Percentiles rank a stretch among this genome's conserved stretches.
Evolutionary conservation across 2,329 filamentous ascomycete species (phyloP).

Genomic region (Mycosphaerella sp.): DNA sequence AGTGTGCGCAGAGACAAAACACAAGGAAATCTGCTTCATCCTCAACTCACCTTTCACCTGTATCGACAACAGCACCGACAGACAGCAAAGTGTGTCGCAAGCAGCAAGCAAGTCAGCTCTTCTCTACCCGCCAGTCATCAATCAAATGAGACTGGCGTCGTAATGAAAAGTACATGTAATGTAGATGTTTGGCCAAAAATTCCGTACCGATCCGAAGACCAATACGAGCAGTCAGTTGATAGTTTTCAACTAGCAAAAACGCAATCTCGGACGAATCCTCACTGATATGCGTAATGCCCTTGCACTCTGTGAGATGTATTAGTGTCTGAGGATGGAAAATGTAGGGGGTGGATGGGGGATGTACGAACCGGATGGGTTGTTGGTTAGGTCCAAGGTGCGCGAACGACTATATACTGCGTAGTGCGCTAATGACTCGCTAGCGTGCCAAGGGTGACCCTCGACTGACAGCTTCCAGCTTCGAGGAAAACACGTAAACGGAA

Average conservation of each 20-base stretch:
- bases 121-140: not conserved
- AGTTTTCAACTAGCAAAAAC: constrained; percentile 92
- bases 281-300: constrained; percentile 76
- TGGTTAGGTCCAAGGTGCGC: not conserved
- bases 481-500: too few species aligned
- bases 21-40: too few species aligned
- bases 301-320: constrained; percentile 59
- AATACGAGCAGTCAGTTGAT: constrained; percentile 67
- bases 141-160: too few species aligned
- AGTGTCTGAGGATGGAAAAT: constrained; percentile 31
- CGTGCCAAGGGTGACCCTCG: not conserved
- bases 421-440: not conserved
- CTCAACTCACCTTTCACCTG: too few species aligned
- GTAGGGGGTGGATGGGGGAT: not conserved
- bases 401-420: too few species aligned
- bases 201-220: constrained; percentile 65
- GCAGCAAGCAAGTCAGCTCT: not conserved
- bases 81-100: not conserved
- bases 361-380: not conserved
- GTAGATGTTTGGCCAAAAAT: constrained; percentile 72
- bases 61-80: too few species aligned
- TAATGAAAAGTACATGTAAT: too few species aligned
- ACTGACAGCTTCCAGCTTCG: too few species aligned
- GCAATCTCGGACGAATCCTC: constrained; percentile 81
- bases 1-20: too few species aligned